phyloP scores from a whole-genome alignment of 2,329 filamentous ascomycete species.

The Cercospora sp. region DNA sequence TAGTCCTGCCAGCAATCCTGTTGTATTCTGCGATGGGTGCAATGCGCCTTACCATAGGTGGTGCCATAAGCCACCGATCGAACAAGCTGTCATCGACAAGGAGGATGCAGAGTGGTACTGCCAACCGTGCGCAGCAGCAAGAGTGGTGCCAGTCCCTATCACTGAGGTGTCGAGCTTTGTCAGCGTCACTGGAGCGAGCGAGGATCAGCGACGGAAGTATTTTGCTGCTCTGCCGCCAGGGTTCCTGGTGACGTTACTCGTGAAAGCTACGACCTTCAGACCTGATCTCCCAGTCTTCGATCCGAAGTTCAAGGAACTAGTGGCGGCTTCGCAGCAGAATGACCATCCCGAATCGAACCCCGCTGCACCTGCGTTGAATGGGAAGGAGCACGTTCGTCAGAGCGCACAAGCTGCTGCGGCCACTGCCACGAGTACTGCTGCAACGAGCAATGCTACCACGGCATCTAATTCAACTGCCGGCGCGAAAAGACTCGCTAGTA shows the following conservation, averaged over 20 bases:
- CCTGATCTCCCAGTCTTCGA: slow-evolving; percentile 67
- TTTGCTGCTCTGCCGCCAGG: slow-evolving; percentile 61
- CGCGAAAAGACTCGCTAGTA: slow-evolving; percentile 5
- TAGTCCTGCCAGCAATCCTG: slow-evolving; percentile 72
- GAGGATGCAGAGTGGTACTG: slow-evolving; percentile 73
- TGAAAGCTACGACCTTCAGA: slow-evolving; percentile 61
- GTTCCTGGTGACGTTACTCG: slow-evolving; percentile 64
- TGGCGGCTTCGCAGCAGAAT: slow-evolving; percentile 6
- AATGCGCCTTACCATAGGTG: slow-evolving; percentile 77
- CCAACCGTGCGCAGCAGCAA: slow-evolving; percentile 57
- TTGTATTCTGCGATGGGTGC: slow-evolving; percentile 84
- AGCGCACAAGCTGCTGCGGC: background rate
- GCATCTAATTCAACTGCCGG: slow-evolving; percentile 19
- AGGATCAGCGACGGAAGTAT: slow-evolving; percentile 46
- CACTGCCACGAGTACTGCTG: background rate
- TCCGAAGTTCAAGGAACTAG: slow-evolving; percentile 33
- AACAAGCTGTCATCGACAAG: slow-evolving; percentile 66
- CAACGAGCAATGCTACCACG: background rate
- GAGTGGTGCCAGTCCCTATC: slow-evolving; percentile 44
- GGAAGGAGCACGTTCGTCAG: background rate
- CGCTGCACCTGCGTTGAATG: background rate
- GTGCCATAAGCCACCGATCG: slow-evolving; percentile 75
- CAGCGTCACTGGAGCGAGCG: slow-evolving; percentile 39
- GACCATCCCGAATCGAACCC: slow-evolving; percentile 12
- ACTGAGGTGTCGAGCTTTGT: slow-evolving; percentile 44